Conservation (phyloP, 2,329 filamentous ascomycete genomes). For the Colletotrichum sansevieriae region DNA sequence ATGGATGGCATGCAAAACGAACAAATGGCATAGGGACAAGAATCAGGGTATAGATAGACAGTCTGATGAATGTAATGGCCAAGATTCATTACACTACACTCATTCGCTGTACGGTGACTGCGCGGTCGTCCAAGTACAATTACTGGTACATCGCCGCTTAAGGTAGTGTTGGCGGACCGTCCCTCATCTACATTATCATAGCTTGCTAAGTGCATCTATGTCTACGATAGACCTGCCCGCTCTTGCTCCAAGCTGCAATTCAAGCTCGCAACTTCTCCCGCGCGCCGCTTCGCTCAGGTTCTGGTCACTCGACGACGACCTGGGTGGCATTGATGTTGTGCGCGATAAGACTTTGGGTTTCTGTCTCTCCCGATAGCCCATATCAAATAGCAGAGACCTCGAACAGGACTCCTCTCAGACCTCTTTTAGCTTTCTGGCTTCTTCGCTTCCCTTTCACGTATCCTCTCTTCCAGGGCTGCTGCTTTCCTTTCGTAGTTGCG, state of each 20-base stretch:
- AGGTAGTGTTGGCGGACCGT: too few relatives aligned
- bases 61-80: slow-evolving; percentile 29
- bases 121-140: slow-evolving; percentile 1
- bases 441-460: slow-evolving; percentile 52
- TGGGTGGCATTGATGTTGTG: too few relatives aligned
- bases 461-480: slow-evolving; percentile 54
- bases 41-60: slow-evolving; percentile 35
- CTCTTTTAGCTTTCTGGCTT: slow-evolving; percentile 26
- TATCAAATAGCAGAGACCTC: too few relatives aligned
- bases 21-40: slow-evolving; percentile 26
- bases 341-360: too few relatives aligned
- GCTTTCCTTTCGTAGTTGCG: slow-evolving; percentile 58
- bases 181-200: not conserved
- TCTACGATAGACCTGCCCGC: too few relatives aligned
- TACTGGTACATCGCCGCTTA: slow-evolving; percentile 7
- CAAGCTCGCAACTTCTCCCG: too few relatives aligned
- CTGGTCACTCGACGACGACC: too few relatives aligned
- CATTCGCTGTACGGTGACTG: not conserved
- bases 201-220: too few relatives aligned
- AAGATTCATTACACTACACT: slow-evolving; percentile 16
- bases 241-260: too few relatives aligned
- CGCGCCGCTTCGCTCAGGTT: too few relatives aligned
- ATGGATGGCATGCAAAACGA: slow-evolving; percentile 38
- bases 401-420: not conserved
- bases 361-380: too few relatives aligned